phyloP scores from a whole-genome alignment of 2,329 filamentous ascomycete species.

The Alternaria consortialis region DNA sequence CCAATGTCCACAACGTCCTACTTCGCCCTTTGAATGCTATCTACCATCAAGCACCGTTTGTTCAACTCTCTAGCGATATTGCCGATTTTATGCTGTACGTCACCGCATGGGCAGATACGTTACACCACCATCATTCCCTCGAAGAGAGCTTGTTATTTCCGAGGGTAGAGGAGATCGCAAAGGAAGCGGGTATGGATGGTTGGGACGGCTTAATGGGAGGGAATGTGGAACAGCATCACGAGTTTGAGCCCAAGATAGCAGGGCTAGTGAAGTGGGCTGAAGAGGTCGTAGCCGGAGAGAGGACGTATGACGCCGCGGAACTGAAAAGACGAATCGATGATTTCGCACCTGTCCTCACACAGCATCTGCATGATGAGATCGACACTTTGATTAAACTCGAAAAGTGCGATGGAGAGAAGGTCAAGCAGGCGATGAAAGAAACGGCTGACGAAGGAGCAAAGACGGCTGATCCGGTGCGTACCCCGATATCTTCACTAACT shows the following conservation, averaged over 20 bases:
- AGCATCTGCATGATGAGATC: conserved; percentile 35
- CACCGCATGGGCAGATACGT: conserved; percentile 44
- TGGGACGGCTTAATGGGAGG: conserved; percentile 35
- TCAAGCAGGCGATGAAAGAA: conserved; percentile 16
- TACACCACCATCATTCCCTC: conserved; percentile 49
- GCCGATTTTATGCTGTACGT: conserved; percentile 44
- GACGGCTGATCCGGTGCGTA: conserved; percentile 18
- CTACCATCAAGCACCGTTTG: conserved; percentile 45
- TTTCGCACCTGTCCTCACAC: conserved; percentile 25
- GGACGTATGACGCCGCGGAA: conserved; percentile 18
- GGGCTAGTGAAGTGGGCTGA: conserved; percentile 36
- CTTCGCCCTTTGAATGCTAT: conserved; percentile 50
- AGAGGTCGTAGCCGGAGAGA: neutral
- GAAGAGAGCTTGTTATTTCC: conserved; percentile 52
- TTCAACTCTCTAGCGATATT: conserved; percentile 28
- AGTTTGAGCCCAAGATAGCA: conserved; percentile 43
- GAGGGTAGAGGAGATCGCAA: conserved; percentile 42
- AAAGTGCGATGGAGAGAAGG: conserved; percentile 17
- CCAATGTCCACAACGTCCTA: conserved; percentile 48
- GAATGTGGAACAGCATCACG: conserved; percentile 47
- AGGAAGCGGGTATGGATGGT: conserved; percentile 23
- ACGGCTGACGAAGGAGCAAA: conserved; percentile 2
- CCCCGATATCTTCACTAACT: neutral
- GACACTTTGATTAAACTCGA: conserved; percentile 26
- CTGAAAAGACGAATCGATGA: conserved; percentile 24